phyloP scores from a whole-genome alignment of 179 eudicot species.

The Corrigiola litoralis region DNA sequence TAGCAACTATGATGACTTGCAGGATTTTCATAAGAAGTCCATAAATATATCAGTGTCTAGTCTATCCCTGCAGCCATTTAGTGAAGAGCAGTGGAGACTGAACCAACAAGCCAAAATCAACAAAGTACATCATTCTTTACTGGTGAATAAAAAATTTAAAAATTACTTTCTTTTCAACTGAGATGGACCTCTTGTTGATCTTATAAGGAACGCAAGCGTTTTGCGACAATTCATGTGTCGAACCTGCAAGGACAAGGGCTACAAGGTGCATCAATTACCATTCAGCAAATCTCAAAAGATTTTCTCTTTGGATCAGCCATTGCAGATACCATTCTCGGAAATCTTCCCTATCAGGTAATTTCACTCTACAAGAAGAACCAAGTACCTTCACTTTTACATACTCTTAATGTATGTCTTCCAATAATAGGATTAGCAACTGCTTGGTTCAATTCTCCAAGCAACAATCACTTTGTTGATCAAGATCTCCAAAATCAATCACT shows the following conservation, averaged over 20 bases:
- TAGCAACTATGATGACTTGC: neutral
- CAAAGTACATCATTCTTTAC: slow-evolving; percentile 30
- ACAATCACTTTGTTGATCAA: too few relatives aligned
- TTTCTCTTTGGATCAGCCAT: slow-evolving; percentile 91
- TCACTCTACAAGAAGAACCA: too few relatives aligned
- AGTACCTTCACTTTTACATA: too few relatives aligned
- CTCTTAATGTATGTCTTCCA: too few relatives aligned
- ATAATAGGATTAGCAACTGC: too few relatives aligned
- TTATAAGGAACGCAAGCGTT: slow-evolving; percentile 69
- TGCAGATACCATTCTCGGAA: slow-evolving; percentile 59
- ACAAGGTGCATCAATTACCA: slow-evolving; percentile 51
- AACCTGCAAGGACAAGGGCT: slow-evolving; percentile 49
- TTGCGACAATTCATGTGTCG: slow-evolving; percentile 63
- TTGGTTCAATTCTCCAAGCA: too few relatives aligned
- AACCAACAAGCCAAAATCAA: slow-evolving; percentile 60
- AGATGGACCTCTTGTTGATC: too few relatives aligned
- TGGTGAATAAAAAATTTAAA: too few relatives aligned
- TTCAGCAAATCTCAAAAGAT: slow-evolving; percentile 68
- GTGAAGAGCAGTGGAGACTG: slow-evolving; percentile 63
- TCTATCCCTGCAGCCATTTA: slow-evolving; percentile 79
- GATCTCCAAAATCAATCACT: too few relatives aligned
- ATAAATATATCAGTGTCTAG: slow-evolving; percentile 46
- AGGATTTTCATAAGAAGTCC: slow-evolving; percentile 42
- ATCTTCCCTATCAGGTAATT: slow-evolving; percentile 62
- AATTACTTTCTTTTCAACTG: too few relatives aligned